Base-by-base conservation (phyloP, 495 filamentous ascomycete genomes). In the Daldinia caldariorum region DNA sequence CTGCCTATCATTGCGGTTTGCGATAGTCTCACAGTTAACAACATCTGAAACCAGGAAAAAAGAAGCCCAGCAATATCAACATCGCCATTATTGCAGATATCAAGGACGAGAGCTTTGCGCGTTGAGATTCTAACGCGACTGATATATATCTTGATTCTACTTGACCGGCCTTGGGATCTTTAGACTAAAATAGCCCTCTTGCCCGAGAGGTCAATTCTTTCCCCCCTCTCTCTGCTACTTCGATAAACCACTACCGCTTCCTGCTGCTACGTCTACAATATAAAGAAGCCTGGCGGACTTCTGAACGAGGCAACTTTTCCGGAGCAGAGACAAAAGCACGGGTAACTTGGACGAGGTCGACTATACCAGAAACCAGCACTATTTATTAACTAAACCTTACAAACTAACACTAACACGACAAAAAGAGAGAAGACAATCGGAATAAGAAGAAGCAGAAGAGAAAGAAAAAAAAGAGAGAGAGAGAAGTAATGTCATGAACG, bases 1-100 rank as follows among this genome's bases (percentile, higher is more conserved):
- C 63, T 69, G 63, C 70, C 70, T 72, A 67, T 67, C 59, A 71
- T 61, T 72, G 64, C 66, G 60, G 20, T 70, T 69, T 67, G 61
- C 61, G 58, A 69, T 71, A 66, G 61, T 71, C 57, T 54, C 53
- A 66, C 38, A 56, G 59, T 64, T 75, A 53, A 70, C 67, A 61
- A 58, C 60, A 70, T 58, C 58, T 68, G 67, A 67, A 67, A 62
- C 63, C 45, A 51, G 58, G 53, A 69, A 67, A 34, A 38, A 56
- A 58, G 56, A 51, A 31, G 31, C 43, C 37, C 47, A 61, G 29
- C 32, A 49, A 47, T 34, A 62, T 49, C 31, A 61, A 26, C 29
- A 53, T 45, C 31, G 34, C 51, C 35, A 50, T 60, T 51, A 49
- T 51, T 43, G 41, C 56, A 51, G 32, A 61, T 61, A 55, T 58